phyloP scores from a whole-genome alignment of 1,139 yeast genomes.

The Magnusiomyces ingens region DNA sequence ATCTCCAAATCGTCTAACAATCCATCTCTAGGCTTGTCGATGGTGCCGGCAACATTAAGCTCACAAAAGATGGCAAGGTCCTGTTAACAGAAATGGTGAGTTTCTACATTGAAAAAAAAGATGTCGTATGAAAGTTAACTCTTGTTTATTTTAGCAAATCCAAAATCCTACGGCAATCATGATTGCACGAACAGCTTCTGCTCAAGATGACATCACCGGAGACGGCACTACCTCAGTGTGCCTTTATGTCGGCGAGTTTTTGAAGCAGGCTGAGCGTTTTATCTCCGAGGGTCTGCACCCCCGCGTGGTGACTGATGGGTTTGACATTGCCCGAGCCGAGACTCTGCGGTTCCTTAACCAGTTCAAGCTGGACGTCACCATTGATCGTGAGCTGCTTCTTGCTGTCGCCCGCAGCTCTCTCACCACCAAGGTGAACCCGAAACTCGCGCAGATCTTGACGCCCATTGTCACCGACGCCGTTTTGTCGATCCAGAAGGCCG shows the following conservation, averaged over 20 bases:
- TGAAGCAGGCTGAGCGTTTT: conserved; percentile 91
- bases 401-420: conserved; percentile 90
- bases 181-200: conserved; percentile 97
- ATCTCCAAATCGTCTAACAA: conserved; percentile 14
- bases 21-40: conserved; percentile 51
- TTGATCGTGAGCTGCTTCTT: conserved; percentile 80
- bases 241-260: conserved; percentile 85
- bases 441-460: conserved; percentile 70
- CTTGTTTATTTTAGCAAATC: conserved; percentile 48
- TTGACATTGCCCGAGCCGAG: conserved; percentile 79
- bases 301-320: conserved; percentile 88
- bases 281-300: conserved; percentile 96
- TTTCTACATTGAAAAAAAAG: too few relatives aligned
- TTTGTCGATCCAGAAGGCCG: conserved; percentile 55
- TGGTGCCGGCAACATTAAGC: conserved; percentile 91
- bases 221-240: conserved; percentile 99
- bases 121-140: too few relatives aligned
- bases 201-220: conserved; percentile 98
- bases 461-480: conserved; percentile 98
- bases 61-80: conserved; percentile 96
- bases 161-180: conserved; percentile 99
- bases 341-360: conserved; percentile 61
- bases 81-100: conserved; percentile 72
- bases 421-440: conserved; percentile 73
- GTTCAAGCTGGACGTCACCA: conserved; percentile 41